Evolutionary conservation across 2,329 filamentous ascomycete species (phyloP).

Genomic region (Trichothecium sympodiale): DNA sequence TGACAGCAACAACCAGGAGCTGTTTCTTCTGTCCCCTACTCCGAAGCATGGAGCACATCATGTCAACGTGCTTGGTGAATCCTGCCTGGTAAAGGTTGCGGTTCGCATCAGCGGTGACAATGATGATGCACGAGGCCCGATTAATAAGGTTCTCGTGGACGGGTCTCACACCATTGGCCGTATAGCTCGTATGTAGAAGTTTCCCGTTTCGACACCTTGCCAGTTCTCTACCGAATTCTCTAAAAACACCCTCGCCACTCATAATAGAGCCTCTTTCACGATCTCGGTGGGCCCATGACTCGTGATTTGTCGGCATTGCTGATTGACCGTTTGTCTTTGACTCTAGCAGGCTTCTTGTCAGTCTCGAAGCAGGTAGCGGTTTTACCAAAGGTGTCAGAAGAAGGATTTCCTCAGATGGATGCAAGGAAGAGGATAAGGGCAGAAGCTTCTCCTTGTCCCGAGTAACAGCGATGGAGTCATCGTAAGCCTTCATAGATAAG

Average conservation of each 20-base stretch:
- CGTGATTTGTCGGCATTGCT: conserved; percentile 30
- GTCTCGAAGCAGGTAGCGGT: conserved; percentile 78
- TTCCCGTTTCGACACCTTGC: conserved; percentile 78
- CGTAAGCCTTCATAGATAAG: conserved; percentile 78
- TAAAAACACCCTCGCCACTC: conserved; percentile 88
- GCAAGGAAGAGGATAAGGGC: conserved; percentile 70
- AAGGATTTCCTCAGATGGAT: conserved; percentile 78
- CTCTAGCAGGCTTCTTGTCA: conserved; percentile 60
- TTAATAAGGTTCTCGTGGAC: conserved; percentile 91
- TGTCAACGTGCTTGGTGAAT: conserved; percentile 91
- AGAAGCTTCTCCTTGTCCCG: conserved; percentile 78
- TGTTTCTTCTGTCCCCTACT: conserved; percentile 76
- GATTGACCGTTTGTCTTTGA: conserved; percentile 26
- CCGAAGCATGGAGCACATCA: conserved; percentile 82
- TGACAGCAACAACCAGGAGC: conserved; percentile 82
- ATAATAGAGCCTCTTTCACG: conserved; percentile 54
- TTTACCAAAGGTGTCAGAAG: conserved; percentile 84
- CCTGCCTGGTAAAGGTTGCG: conserved; percentile 87
- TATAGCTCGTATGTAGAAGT: conserved; percentile 88
- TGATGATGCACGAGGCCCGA: conserved; percentile 75
- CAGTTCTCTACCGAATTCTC: conserved; percentile 78
- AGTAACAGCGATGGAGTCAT: conserved; percentile 85
- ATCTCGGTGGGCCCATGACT: conserved; percentile 46
- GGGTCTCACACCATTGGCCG: conserved; percentile 80
- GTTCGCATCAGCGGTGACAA: conserved; percentile 89